Evolutionary conservation across 2,329 filamentous ascomycete genomes (phyloP).

Genomic region (Mycocentrospora acerina): DNA sequence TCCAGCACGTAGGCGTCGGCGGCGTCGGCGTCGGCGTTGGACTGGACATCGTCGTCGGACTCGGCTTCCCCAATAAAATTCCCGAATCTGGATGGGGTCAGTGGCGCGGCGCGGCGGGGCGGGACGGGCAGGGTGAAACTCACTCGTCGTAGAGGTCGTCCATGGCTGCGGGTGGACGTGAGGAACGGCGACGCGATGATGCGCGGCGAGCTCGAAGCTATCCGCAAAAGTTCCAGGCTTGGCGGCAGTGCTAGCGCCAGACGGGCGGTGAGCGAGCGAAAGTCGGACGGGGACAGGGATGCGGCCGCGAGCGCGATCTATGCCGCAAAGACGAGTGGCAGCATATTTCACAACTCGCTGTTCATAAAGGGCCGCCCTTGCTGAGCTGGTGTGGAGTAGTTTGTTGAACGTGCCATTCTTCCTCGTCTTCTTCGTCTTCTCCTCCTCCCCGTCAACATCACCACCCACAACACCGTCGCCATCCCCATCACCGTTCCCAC

Average conservation of each 20-base stretch:
- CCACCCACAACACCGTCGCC: neutral
- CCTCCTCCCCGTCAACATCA: neutral
- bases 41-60: conserved; percentile 83
- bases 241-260: conserved; percentile 18
- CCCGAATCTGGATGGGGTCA: conserved; percentile 68
- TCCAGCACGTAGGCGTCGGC: conserved; percentile 79
- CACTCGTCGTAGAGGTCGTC: conserved; percentile 98
- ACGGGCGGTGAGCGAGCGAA: conserved; percentile 31
- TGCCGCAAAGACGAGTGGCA: conserved; percentile 11
- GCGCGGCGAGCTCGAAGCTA: conserved; percentile 28
- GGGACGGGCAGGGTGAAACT: conserved; percentile 10
- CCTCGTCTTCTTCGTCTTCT: conserved; percentile 2
- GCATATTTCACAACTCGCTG: no score
- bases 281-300: conserved; percentile 20
- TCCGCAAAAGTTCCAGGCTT: conserved; percentile 27
- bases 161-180: conserved; percentile 56
- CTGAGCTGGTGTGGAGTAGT: no score
- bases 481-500: no score
- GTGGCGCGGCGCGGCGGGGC: conserved; percentile 4
- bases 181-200: conserved; percentile 12
- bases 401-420: conserved; percentile 3
- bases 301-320: conserved; percentile 10
- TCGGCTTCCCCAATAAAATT: conserved; percentile 97
- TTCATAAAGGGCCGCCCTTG: conserved; percentile 23
- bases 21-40: conserved; percentile 62